Conservation (phyloP, 2,329 filamentous ascomycete genomes). For the Zarea fungicola region DNA sequence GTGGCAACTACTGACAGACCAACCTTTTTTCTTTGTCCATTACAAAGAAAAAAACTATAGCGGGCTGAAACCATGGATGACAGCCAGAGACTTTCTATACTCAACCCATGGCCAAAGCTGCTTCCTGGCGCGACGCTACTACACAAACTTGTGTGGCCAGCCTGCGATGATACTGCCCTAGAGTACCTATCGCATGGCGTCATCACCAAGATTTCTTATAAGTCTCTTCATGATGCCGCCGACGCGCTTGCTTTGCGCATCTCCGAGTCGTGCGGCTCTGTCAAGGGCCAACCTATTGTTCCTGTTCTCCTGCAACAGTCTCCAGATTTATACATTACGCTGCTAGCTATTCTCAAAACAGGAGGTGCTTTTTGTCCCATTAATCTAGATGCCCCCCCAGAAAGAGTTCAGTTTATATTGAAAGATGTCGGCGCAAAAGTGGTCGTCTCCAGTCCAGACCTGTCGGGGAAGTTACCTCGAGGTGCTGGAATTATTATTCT, state of each 20-base stretch:
- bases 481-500: slow-evolving; percentile 30
- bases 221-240: slow-evolving; percentile 54
- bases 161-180: slow-evolving; percentile 24
- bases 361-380: slow-evolving; percentile 85
- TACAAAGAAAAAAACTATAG: slow-evolving; percentile 1
- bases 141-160: slow-evolving; percentile 54
- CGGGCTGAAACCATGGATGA: slow-evolving; percentile 21
- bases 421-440: slow-evolving; percentile 67
- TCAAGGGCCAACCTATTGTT: slow-evolving; percentile 47
- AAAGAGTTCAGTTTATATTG: slow-evolving; percentile 75
- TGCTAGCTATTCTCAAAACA: slow-evolving; percentile 72
- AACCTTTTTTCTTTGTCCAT: neutral
- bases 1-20: neutral
- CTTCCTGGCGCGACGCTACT: slow-evolving; percentile 41
- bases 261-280: slow-evolving; percentile 12
- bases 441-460: slow-evolving; percentile 56
- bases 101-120: slow-evolving; percentile 38
- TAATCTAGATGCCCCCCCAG: slow-evolving; percentile 68
- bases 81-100: slow-evolving; percentile 33
- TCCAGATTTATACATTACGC: slow-evolving; percentile 69
- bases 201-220: slow-evolving; percentile 51
- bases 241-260: slow-evolving; percentile 51
- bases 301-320: slow-evolving; percentile 76
- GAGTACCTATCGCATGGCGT: slow-evolving; percentile 25
- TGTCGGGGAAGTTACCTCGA: slow-evolving; percentile 35